Evolutionary conservation across 2,329 filamentous ascomycete species (phyloP).

Genomic region (Diaporthe longicolla): DNA sequence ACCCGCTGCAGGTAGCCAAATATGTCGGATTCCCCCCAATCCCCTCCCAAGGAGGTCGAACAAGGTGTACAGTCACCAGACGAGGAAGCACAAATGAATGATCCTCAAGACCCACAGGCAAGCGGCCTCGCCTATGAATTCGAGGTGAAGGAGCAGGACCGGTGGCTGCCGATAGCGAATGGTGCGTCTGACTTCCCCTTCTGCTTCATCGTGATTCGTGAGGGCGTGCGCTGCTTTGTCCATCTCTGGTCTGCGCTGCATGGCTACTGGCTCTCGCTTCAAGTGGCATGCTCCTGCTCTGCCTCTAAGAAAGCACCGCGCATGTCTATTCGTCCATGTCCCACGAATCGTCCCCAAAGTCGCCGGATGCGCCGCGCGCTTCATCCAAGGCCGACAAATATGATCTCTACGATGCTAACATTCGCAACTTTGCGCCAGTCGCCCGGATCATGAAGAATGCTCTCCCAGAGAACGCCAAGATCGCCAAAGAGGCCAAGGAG

Average conservation of each 20-base stretch:
- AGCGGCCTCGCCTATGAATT: constrained; percentile 88
- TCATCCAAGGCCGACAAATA: constrained; percentile 61
- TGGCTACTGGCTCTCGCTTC: constrained; percentile 49
- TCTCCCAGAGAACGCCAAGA: constrained; percentile 97
- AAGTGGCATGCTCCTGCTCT: constrained; percentile 66
- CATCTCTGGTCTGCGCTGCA: constrained; percentile 50
- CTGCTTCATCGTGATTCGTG: constrained; percentile 54
- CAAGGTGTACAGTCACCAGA: constrained; percentile 92
- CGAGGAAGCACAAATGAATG: constrained; percentile 95
- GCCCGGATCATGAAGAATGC: constrained; percentile 99
- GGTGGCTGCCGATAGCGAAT: constrained; percentile 99
- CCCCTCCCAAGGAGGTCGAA: constrained; percentile 95
- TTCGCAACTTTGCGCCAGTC: constrained; percentile 94
- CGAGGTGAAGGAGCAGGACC: constrained; percentile 99
- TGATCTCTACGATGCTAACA: constrained; percentile 86
- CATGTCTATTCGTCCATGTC: constrained; percentile 65
- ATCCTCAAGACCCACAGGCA: constrained; percentile 82
- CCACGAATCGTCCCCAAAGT: constrained; percentile 68
- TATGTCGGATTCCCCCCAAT: constrained; percentile 91
- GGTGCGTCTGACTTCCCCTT: constrained; percentile 78
- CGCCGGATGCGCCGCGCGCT: constrained; percentile 63
- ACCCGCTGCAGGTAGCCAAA: constrained; percentile 80
- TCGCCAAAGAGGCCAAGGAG: constrained; percentile 98
- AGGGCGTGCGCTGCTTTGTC: constrained; percentile 48
- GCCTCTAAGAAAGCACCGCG: constrained; percentile 55